Evolutionary conservation across 2,329 filamentous ascomycete genomes (phyloP).

Genomic region (Sarocladium strictum): DNA sequence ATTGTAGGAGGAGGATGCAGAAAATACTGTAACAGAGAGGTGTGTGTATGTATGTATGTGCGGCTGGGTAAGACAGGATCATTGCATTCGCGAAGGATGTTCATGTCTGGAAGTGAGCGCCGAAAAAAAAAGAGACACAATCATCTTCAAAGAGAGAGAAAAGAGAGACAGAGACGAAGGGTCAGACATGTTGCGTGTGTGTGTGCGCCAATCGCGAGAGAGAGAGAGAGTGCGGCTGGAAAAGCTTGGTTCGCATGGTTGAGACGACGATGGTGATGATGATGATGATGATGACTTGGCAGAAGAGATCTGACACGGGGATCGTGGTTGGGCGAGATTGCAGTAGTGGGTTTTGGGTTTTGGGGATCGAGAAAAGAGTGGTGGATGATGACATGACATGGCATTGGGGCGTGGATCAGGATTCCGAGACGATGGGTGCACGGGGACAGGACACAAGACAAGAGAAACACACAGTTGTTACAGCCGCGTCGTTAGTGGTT

Average conservation of each 20-base stretch:
- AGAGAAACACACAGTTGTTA: too few relatives aligned
- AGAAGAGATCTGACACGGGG: neutral
- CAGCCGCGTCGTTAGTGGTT: too few relatives aligned
- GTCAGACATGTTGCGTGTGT: neutral
- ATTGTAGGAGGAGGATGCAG: too few relatives aligned
- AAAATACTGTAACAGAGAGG: too few relatives aligned
- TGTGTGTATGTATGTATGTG: too few relatives aligned
- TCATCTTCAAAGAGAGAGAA: neutral
- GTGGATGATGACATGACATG: too few relatives aligned
- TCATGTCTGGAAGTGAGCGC: conserved; percentile 3
- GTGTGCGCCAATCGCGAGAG: neutral
- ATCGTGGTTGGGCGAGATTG: too few relatives aligned
- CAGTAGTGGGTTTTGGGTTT: too few relatives aligned
- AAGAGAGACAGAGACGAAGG: neutral
- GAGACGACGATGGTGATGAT: neutral
- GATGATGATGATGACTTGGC: neutral
- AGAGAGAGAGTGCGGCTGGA: neutral
- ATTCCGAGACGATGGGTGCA: too few relatives aligned
- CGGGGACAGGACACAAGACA: too few relatives aligned
- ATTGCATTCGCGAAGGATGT: neutral
- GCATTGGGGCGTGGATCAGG: too few relatives aligned
- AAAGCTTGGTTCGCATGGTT: neutral
- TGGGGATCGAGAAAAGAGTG: too few relatives aligned
- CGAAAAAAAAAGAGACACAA: neutral
- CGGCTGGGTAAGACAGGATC: neutral